Evolutionary conservation across 2,329 filamentous ascomycete species (phyloP), one percentile per base, ranked within the genome.

Genomic region (Trichoderma guizhouense): DNA sequence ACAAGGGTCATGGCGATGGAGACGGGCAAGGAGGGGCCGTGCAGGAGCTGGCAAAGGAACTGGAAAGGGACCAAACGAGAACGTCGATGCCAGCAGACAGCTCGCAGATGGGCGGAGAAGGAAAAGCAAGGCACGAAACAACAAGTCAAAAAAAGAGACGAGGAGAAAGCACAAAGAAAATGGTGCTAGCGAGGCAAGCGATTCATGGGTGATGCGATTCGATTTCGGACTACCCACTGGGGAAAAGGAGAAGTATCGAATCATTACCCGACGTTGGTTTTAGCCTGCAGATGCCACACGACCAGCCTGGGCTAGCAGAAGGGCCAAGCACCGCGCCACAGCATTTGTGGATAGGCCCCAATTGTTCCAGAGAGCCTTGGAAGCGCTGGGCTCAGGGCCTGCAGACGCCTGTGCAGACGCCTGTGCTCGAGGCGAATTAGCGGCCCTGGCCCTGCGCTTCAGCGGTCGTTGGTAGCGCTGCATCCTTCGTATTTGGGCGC

Each of bases 1-100:
- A 62, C 72, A 39, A 72, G 63, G 72, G 66, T 72, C 72, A 73
- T 71, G 55, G 69, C 62, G 53, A 70, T 72, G 66, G 67, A 67
- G 57, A 65, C 71, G 36, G 43, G 18, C 60, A 21, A 64, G 39
- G 69, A 65, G 47, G 58, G 68, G 60, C 68, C 57, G 57, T 51
- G 57, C 67, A 18, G 63, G 43, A 53, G 53, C 51, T 43, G 47
- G 67, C 53, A 62, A 28, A 69, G 30, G 14, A 12, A 34, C 32
- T 34, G 32, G 32, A 43, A n/a, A 43, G 39, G 39, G 30, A 32
- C 57, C 28, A 36, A 34, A 36, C 9, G 57, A 69, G 39, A 57
- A 69, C 18, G 53, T 55, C 30, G 47, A 69, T 28, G 66, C 57
- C 28, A 30, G 36, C 36, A 61, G 34, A 28, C 34, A 26, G 32